Percentiles rank a stretch among this genome's conserved stretches.
These are phyloP conservation scores for Aureobasidium sp. DNA, from an alignment of 2,329 filamentous ascomycete genomes.

Conservation along the genomic window DNA sequence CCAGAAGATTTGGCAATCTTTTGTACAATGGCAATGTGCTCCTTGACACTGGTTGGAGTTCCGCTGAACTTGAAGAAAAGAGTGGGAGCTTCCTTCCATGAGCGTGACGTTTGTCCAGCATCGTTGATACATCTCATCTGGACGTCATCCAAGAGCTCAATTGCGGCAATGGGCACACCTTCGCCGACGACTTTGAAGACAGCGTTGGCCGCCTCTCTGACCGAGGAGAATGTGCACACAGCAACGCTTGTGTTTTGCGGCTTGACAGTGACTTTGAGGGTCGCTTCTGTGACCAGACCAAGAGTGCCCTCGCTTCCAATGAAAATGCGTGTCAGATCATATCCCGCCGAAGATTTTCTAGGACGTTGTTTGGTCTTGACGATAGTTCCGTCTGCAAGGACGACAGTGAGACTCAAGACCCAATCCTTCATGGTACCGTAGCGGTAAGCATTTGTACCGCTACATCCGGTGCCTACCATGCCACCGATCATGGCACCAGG, in stretches of 20 bases:
- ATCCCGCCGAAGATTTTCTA: slow-evolving; percentile 83
- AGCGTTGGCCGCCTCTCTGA: slow-evolving; percentile 70
- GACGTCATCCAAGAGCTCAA: slow-evolving; percentile 86
- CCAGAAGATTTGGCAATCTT: slow-evolving; percentile 53
- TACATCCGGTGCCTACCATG: slow-evolving; percentile 72
- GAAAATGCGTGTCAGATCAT: slow-evolving; percentile 83
- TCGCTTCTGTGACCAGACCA: slow-evolving; percentile 85
- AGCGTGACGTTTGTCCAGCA: slow-evolving; percentile 55
- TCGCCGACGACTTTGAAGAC: slow-evolving; percentile 72
- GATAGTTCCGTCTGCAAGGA: slow-evolving; percentile 81
- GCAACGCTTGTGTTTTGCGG: slow-evolving; percentile 76
- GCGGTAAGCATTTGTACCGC: slow-evolving; percentile 80
- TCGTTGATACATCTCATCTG: slow-evolving; percentile 73
- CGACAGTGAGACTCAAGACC: slow-evolving; percentile 80
- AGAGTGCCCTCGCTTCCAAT: slow-evolving; percentile 89
- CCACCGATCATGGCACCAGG: slow-evolving; percentile 90
- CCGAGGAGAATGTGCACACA: slow-evolving; percentile 56
- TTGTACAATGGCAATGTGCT: slow-evolving; percentile 65
- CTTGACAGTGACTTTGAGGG: slow-evolving; percentile 75
- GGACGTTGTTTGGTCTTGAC: slow-evolving; percentile 85
- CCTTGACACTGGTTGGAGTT: slow-evolving; percentile 62
- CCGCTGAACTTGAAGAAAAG: slow-evolving; percentile 72
- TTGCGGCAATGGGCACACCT: slow-evolving; percentile 79
- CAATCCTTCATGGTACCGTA: slow-evolving; percentile 95
- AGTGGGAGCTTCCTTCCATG: slow-evolving; percentile 63